Conservation (phyloP, 371 early-diverging fungal species). For the Mycotypha africana region DNA sequence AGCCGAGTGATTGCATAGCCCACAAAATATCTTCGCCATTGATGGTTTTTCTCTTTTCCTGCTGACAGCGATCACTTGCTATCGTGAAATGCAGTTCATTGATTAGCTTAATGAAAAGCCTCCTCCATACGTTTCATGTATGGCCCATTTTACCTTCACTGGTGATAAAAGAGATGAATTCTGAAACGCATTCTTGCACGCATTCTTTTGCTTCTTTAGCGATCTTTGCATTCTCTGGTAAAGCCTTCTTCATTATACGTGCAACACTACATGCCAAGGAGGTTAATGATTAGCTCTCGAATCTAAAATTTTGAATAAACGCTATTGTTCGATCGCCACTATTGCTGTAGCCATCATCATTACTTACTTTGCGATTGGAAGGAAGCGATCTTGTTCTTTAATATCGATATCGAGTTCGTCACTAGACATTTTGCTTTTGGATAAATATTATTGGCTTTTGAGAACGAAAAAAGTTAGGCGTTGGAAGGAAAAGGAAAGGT, state of each 20-base stretch:
- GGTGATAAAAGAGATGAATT: conserved; percentile 99
- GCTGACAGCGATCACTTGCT: conserved; percentile 92
- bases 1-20: conserved; percentile 98
- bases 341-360: neutral
- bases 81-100: conserved; percentile 6
- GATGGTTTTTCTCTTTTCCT: conserved; percentile 98
- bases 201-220: conserved; percentile 99
- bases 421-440: conserved; percentile 19
- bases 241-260: conserved; percentile 97
- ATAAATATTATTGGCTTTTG: conserved; percentile 13
- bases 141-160: conserved; percentile 68
- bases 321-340: neutral
- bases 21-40: conserved; percentile 99
- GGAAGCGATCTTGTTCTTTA: conserved; percentile 94
- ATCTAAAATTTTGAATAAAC: too few relatives aligned
- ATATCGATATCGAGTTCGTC: conserved; percentile 70
- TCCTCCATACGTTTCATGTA: too few relatives aligned
- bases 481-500: conserved; percentile 1
- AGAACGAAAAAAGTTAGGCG: conserved; percentile 3
- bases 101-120: conserved; percentile 16
- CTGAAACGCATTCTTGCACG: conserved; percentile 98
- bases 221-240: conserved; percentile 98
- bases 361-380: conserved; percentile 79
- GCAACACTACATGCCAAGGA: conserved; percentile 77
- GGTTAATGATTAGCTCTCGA: too few relatives aligned